phyloP scores from a whole-genome alignment of 495 filamentous ascomycete genomes.

The Amniculicola lignicola region DNA sequence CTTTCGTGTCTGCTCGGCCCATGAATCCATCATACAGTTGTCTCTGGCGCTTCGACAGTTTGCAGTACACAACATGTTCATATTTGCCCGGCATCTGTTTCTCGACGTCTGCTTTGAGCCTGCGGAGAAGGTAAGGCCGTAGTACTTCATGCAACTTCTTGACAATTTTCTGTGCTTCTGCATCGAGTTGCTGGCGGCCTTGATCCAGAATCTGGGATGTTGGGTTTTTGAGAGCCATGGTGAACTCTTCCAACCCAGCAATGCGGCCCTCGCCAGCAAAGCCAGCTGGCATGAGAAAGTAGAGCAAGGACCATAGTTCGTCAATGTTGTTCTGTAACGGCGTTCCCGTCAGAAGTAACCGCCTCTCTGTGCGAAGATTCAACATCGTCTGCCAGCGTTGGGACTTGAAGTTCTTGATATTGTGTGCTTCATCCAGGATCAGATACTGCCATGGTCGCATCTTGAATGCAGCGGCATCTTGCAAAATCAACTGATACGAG shows the following conservation, averaged over 20 bases:
- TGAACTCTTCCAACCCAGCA: conserved; percentile 85
- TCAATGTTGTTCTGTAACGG: conserved; percentile 96
- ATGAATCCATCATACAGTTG: conserved; percentile 97
- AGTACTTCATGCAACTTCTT: conserved; percentile 89
- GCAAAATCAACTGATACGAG: conserved; percentile 90
- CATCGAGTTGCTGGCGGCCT: conserved; percentile 87
- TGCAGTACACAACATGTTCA: conserved; percentile 93
- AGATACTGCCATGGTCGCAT: conserved; percentile 96
- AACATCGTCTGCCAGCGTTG: conserved; percentile 94
- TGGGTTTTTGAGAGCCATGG: conserved; percentile 87
- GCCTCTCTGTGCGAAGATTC: conserved; percentile 80
- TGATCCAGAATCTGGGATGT: conserved; percentile 94
- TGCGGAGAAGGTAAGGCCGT: conserved; percentile 84
- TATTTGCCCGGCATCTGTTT: conserved; percentile 99
- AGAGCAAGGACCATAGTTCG: conserved; percentile 94
- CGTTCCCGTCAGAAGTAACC: conserved; percentile 89
- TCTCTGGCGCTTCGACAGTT: conserved; percentile 88
- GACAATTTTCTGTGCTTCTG: conserved; percentile 83
- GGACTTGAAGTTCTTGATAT: conserved; percentile 99
- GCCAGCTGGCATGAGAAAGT: conserved; percentile 91
- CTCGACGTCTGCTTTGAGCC: conserved; percentile 96
- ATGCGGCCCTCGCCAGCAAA: conserved; percentile 77
- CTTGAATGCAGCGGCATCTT: conserved; percentile 91
- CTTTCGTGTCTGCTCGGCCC: conserved; percentile 83
- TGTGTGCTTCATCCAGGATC: conserved; percentile 97